Evolutionary conservation across 2,329 filamentous ascomycete species (phyloP), one percentile per base, ranked within the genome.

Genomic region (Byssothecium circinans): DNA sequence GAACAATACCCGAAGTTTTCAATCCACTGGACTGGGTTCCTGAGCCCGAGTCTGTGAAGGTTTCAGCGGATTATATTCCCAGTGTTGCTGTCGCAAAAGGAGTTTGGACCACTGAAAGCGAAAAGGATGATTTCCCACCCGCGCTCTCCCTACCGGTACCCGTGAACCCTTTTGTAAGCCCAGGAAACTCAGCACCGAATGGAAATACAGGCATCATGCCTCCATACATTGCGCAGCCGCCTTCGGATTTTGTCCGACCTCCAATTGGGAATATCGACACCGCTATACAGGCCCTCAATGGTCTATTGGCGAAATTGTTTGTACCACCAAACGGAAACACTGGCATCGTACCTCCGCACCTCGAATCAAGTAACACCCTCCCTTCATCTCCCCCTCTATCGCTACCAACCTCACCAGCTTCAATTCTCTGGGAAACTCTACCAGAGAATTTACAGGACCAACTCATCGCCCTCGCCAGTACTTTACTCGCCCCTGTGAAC

Each of bases 381-480:
- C n/a, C n/a, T n/a, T n/a, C 27, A 20, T n/a, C 43, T 11, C 11
- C 11, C 25, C 25, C 25, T 27, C 25, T 20, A 2, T 14, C 35
- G 6, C 15, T 37, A 22, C 35, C 35, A 20, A 37, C 25, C 15
- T 18, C 38, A 10, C 41, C 47, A 8, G 18, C 42, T 17, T 29
- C 29, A 8, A 17, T 8, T 23, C 33, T 50, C 22, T 52, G 46
- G 52, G 18, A n/a, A 23, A 20, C 52, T 1, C 37, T 51, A 12
- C 36, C 34, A 27, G 40, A 34, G 3, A 29, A 41, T 37, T 10
- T 42, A 1, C 43, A 50, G 30, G 29, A 32, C 17, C 43, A 49
- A 18, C 38, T 54, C 7, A 27, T 48, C 3, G 37, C 29, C 7
- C 37, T 50, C 14, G 51, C 39, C 11, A 38, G 25, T 32, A 27